phyloP scores from a whole-genome alignment of 768 basidiomycete species.

The Boletus barrowsii region DNA sequence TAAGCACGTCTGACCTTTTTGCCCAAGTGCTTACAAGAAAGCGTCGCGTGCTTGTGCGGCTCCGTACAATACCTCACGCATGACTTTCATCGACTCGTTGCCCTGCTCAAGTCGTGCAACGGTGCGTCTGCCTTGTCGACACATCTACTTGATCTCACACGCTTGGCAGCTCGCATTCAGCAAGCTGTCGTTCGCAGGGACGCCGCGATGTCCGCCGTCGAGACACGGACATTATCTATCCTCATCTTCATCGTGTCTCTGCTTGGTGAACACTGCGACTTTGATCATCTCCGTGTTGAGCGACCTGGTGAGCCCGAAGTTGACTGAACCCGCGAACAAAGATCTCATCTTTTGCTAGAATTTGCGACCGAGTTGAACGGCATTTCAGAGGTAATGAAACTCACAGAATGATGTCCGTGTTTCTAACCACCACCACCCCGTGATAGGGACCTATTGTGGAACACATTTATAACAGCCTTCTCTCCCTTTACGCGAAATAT shows the following conservation, averaged over 20 bases:
- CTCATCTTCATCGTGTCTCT: constrained; percentile 83
- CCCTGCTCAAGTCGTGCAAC: constrained; percentile 83
- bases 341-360: constrained; percentile 33
- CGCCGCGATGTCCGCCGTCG: constrained; percentile 43
- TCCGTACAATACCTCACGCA: constrained; percentile 84
- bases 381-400: constrained; percentile 48
- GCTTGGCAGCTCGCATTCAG: constrained; percentile 55
- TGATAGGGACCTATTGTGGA: constrained; percentile 70
- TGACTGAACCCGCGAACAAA: no score
- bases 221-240: constrained; percentile 57
- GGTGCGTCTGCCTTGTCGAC: constrained; percentile 37
- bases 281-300: constrained; percentile 70
- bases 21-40: constrained; percentile 78
- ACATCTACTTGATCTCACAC: constrained; percentile 3
- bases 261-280: constrained; percentile 85
- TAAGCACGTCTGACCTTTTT: not conserved
- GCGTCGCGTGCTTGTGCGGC: constrained; percentile 87
- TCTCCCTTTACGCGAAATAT: constrained; percentile 71
- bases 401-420: not conserved
- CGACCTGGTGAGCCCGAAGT: constrained; percentile 47
- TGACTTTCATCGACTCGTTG: constrained; percentile 75
- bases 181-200: constrained; percentile 47
- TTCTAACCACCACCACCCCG: not conserved
- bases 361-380: constrained; percentile 54
- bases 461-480: constrained; percentile 71